Base-by-base conservation (phyloP, 768 basidiomycete genomes). In the Chalciporus chontae region DNA sequence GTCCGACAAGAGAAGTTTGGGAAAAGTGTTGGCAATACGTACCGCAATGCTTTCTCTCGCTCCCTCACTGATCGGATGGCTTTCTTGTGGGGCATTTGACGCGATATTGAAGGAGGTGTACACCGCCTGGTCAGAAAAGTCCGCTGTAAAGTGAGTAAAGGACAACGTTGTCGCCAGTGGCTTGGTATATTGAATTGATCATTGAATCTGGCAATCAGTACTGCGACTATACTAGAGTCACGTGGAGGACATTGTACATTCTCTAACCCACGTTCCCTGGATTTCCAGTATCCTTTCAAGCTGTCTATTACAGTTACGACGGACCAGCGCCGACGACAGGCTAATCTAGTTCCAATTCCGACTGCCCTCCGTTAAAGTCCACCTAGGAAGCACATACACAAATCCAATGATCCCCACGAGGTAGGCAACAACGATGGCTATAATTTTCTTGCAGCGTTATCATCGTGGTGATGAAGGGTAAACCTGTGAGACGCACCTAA, bases 61-160 rank as follows among this genome's bases (percentile, higher is more conserved):
- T 79, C 77, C 34, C 79, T 72, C 9, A 72, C 63, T 23, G 74
- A 73, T 19, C 72, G 71, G 58, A 83, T 84, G 17, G 81, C 78
- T 51, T 76, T 75, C 70, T 85, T 85, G 63, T 85, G 84, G 37
- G 84, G 84, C 84, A 85, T 85, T 56, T 58, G 49, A 63, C 52
- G 56, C 59, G 59, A 49, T 61, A 62, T 55, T 62, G 51, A 59
- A 43, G 60, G 53, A 48, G 29, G 17, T 18, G 26, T 49, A 37
- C 29, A 40, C n/a, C n/a, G 36, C 40, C 44, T 8, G 9, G 45
- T 27, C 45, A 43, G 42, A 26, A 6, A 31, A 11, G 29, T 31
- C 29, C 45, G 45, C 41, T 34, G 5, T 46, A 29, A 29, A 37
- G n/a, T 21, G 24, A 43, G 17, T n/a, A 32, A 51, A 57, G 10